phyloP scores from a whole-genome alignment of 2,329 filamentous ascomycete genomes.

The Epichloe sibirici region DNA sequence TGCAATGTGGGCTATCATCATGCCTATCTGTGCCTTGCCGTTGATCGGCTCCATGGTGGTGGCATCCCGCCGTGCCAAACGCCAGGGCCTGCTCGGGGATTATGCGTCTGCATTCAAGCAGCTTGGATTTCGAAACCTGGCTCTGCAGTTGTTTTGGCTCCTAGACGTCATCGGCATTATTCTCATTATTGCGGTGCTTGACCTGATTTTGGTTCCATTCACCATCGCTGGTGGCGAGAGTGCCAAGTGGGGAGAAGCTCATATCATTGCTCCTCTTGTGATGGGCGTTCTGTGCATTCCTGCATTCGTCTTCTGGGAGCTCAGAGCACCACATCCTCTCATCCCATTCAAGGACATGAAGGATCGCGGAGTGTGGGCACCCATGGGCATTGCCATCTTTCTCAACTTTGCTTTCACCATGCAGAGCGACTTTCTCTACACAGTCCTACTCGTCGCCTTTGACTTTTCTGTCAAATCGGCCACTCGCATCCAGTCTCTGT shows the following conservation, averaged over 20 bases:
- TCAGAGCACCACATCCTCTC: slow-evolving; percentile 42
- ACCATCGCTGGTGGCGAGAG: slow-evolving; percentile 36
- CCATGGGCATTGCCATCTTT: slow-evolving; percentile 27
- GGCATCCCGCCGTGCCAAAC: slow-evolving; percentile 44
- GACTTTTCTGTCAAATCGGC: slow-evolving; percentile 34
- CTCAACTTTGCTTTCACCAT: slow-evolving; percentile 32
- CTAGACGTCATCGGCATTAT: slow-evolving; percentile 45
- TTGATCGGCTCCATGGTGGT: slow-evolving; percentile 43
- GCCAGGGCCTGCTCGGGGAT: slow-evolving; percentile 28
- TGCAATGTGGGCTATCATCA: slow-evolving; percentile 53
- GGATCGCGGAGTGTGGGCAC: slow-evolving; percentile 36
- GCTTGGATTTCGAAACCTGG: slow-evolving; percentile 28
- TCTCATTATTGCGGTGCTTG: slow-evolving; percentile 42
- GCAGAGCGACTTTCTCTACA: slow-evolving; percentile 37
- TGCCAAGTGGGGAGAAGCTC: slow-evolving; percentile 33
- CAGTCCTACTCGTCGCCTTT: slow-evolving; percentile 41
- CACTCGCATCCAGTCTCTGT: slow-evolving; percentile 36
- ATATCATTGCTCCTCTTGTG: slow-evolving; percentile 43
- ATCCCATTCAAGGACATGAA: slow-evolving; percentile 40
- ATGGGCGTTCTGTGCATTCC: slow-evolving; percentile 46
- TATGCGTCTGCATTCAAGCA: slow-evolving; percentile 15
- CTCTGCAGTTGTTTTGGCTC: slow-evolving; percentile 36
- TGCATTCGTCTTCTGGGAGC: slow-evolving; percentile 46
- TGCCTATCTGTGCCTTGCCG: slow-evolving; percentile 48
- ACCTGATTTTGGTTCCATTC: slow-evolving; percentile 52